Base-by-base conservation (phyloP, 2,329 filamentous ascomycete species). In the Didymellaceae sp. region DNA sequence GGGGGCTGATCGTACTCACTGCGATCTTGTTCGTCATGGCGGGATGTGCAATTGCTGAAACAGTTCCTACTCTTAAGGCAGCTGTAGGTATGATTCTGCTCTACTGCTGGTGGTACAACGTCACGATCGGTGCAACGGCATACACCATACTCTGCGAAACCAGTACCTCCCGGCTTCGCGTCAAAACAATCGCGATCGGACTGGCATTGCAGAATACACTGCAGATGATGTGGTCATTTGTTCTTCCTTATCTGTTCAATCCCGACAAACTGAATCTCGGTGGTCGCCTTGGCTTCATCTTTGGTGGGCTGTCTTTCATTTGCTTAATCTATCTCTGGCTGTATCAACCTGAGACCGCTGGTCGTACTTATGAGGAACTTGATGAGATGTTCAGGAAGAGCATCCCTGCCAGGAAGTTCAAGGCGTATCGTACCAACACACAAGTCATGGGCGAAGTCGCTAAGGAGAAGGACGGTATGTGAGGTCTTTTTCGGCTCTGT, bases 141-240 rank as follows among this genome's bases (percentile, higher is more conserved):
- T 96, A 93, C 75, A 91, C 90, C 0, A 82, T 96, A 7, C 89
- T 95, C 4, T 83, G 87, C 2, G 91, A 96, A 71, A 74, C 95
- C n/a, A 90, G 90, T 0, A 90, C 90, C 0, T 84, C 88, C 9
- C 83, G 90, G 5, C 80, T 96, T 24, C 88, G 92, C 66, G 90
- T 91, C 75, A 95, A 95, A 79, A 94, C 90, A 2, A 46, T 40
- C 14, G 44, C 34, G 0, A 87, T 95, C 24, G 90, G 91, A 2
- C 81, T 95, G 4, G 89, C 87, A 8, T 1, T 86, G 90, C 42
- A 87, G 88, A 56, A 45, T 28, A n/a, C 77, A 75, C 62, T 78
- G 92, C 64, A 77, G 94, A 22, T 50, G 2, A 45, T 45, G 43
- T 39, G 44, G 44, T 40, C 57, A 0, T 45, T 54, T 10, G 93